Percentiles rank a stretch among this genome's conserved stretches.
phyloP scores from a whole-genome alignment of 139 green algal species.

The Auxenochlorella protothecoides region DNA sequence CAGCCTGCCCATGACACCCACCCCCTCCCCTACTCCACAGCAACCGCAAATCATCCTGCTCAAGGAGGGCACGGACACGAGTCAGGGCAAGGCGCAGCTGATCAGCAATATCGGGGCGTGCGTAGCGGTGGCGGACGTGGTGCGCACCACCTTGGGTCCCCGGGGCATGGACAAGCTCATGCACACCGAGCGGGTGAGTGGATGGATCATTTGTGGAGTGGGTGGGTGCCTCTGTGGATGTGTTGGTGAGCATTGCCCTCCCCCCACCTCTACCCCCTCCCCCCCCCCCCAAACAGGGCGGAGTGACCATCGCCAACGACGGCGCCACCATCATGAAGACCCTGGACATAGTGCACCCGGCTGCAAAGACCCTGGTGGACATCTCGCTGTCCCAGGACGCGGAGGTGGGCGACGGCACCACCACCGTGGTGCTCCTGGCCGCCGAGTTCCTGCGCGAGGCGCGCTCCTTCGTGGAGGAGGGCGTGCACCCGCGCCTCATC shows the following conservation, averaged over 20 bases:
- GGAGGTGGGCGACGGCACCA: conserved; percentile 96
- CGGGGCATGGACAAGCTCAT: conserved; percentile 99
- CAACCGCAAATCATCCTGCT: conserved; percentile 99
- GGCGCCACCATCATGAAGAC: conserved; percentile 99
- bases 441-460: conserved; percentile 88
- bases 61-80: conserved; percentile 95
- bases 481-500: conserved; percentile 86
- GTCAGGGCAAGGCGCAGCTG: conserved; percentile 90
- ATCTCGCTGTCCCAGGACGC: conserved; percentile 80
- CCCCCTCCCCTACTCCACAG: conserved; percentile 27
- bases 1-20: neutral
- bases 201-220: neutral
- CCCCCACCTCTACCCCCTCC: no score
- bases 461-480: conserved; percentile 95
- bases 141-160: conserved; percentile 90
- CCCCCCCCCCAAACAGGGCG: conserved; percentile 28
- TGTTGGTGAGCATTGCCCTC: no score
- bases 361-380: conserved; percentile 91
- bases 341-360: conserved; percentile 96
- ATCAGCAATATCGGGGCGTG: conserved; percentile 99
- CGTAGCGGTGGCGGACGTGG: conserved; percentile 85
- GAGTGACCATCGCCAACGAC: conserved; percentile 94
- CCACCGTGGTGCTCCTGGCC: conserved; percentile 93
- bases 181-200: conserved; percentile 58
- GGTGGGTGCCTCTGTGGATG: no score